Base-by-base conservation (phyloP, 306 rosid genomes). In the Quercus suber region DNA sequence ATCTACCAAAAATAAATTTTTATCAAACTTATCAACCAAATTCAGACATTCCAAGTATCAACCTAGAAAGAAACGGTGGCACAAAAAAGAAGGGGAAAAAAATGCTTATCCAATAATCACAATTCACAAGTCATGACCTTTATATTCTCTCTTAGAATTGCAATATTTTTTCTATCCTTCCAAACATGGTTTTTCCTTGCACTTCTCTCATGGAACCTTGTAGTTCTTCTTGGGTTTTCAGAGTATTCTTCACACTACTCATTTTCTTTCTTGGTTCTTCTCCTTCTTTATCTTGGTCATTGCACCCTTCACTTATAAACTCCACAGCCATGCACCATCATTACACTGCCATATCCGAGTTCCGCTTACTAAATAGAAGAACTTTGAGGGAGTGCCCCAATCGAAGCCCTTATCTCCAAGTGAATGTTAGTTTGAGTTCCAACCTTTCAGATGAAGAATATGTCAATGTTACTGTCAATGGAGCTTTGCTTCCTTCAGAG, bases 341-440 rank as follows among this genome's bases (percentile, higher is more conserved):
- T 43, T 85, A 84, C 87, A 94, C 97, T 0, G 91, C 89, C 1
- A 67, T 92, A 3, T 94, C 98, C 0, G 86, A 89, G 2, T 94
- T 94, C 77, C 89, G 95, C 79, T 4, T 78, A 0, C 52, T 94
- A 3, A 94, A 92, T 25, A 87, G 98, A 79, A 75, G 87, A 83
- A 63, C 10, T 35, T 74, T 92, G 59, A 23, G 3, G 1, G 51
- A 77, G 28, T 92, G 98, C 76, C 69, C 84, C 20, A 41, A 25
- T 60, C 76, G 33, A 2, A 82, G 18, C 58, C 88, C 88, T 5
- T 81, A 13, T 75, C 45, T 89, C 1, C 52, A 73, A 28, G 51
- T 94, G 7, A 84, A 71, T 41, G 74, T 87, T 13, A 71, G 17
- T 76, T 65, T 91, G 0, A 79, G 45, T 17, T 74, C 85, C 10